Evolutionary conservation across 2,329 filamentous ascomycete genomes (phyloP).

Genomic region (Neofusicoccum kwambonambiense): DNA sequence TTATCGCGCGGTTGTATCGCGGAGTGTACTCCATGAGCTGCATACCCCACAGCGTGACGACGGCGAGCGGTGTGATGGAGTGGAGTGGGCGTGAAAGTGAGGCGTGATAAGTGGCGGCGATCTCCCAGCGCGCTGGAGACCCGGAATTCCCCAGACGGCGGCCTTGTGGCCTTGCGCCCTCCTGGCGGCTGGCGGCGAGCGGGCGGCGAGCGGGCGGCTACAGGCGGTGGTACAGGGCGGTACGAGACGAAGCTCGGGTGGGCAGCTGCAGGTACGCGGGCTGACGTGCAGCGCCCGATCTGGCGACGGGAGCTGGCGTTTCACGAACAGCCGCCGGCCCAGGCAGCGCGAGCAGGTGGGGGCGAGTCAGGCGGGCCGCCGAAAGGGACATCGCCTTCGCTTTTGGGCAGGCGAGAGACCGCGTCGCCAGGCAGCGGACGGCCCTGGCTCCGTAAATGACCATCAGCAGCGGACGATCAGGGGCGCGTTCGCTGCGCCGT

Average conservation of each 20-base stretch:
- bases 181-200: neutral
- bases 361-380: neutral
- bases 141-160: neutral
- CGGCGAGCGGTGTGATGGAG: conserved; percentile 1
- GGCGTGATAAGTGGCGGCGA: neutral
- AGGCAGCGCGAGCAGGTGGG: neutral
- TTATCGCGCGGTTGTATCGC: conserved; percentile 6
- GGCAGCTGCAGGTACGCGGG: conserved; percentile 5
- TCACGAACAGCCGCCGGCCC: neutral
- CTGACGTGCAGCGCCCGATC: conserved; percentile 12
- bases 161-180: neutral
- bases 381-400: neutral
- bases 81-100: neutral
- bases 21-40: neutral
- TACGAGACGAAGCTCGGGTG: neutral
- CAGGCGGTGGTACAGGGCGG: neutral
- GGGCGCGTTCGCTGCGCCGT: conserved; percentile 6
- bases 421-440: neutral
- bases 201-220: neutral
- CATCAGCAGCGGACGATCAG: conserved; percentile 14
- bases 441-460: conserved; percentile 8
- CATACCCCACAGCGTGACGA: conserved; percentile 1
- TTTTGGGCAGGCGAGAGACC: neutral
- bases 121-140: neutral
- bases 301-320: conserved; percentile 7